Evolutionary conservation across 768 basidiomycete genomes (phyloP).

Genomic region (Wakefieldia striispora): DNA sequence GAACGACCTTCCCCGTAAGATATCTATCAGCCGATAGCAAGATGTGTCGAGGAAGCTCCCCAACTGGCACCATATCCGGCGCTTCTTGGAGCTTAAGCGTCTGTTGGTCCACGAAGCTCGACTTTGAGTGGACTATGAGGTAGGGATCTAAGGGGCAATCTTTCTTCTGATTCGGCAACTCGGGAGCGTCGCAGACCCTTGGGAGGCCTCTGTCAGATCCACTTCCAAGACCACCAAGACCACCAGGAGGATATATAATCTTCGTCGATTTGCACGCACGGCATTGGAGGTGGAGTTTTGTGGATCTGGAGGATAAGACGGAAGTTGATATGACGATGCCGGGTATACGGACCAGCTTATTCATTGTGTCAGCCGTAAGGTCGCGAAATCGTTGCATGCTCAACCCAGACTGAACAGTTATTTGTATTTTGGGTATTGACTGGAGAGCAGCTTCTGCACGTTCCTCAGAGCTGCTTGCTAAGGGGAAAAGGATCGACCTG

Average conservation of each 20-base stretch:
- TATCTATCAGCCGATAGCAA: slow-evolving; percentile 88
- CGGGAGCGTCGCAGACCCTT: slow-evolving; percentile 80
- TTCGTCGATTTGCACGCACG: slow-evolving; percentile 84
- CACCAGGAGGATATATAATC: slow-evolving; percentile 71
- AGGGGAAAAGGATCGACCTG: slow-evolving; percentile 77
- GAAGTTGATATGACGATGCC: slow-evolving; percentile 99
- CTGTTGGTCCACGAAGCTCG: slow-evolving; percentile 93
- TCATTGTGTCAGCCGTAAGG: slow-evolving; percentile 90
- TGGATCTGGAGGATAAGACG: slow-evolving; percentile 88
- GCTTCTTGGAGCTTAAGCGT: slow-evolving; percentile 97
- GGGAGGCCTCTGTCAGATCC: slow-evolving; percentile 86
- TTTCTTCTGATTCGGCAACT: slow-evolving; percentile 81
- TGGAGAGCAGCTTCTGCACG: slow-evolving; percentile 46
- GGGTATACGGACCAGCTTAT: slow-evolving; percentile 92
- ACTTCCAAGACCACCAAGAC: slow-evolving; percentile 83
- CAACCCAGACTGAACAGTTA: slow-evolving; percentile 85
- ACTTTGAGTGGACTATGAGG: slow-evolving; percentile 92
- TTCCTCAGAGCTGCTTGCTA: slow-evolving; percentile 51
- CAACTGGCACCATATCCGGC: slow-evolving; percentile 99
- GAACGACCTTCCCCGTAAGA: slow-evolving; percentile 89
- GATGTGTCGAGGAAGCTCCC: slow-evolving; percentile 96
- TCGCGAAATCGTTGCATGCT: slow-evolving; percentile 94
- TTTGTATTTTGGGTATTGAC: slow-evolving; percentile 72
- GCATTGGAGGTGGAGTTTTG: slow-evolving; percentile 89
- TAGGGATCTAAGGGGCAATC: slow-evolving; percentile 97